Evolutionary conservation across 192 early-diverging fungal species (phyloP).

Genomic region (Globomyces pollinis-pini): DNA sequence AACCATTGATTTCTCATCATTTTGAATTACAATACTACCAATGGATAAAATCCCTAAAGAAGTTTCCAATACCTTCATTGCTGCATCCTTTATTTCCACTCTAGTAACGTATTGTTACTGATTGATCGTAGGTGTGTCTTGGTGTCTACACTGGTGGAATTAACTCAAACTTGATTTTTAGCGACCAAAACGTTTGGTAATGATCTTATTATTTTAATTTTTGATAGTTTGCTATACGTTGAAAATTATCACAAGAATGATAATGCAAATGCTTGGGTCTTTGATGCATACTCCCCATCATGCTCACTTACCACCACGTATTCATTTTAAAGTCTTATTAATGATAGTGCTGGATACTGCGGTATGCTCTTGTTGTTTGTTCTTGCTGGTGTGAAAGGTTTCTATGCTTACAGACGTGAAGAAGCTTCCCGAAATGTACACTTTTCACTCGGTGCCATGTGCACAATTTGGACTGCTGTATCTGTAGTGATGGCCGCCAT

Average conservation of each 20-base stretch:
- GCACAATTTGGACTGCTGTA: neutral
- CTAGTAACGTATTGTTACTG: no score
- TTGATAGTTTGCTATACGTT: neutral
- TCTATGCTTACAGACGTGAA: constrained; percentile 21
- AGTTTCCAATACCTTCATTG: no score
- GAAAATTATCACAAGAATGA: constrained; percentile 13
- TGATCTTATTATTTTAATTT: no score
- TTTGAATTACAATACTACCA: no score
- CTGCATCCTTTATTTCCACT: no score
- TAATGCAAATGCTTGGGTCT: neutral
- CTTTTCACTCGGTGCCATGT: constrained; percentile 13
- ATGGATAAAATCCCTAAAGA: no score
- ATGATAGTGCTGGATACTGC: neutral
- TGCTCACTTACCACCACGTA: neutral
- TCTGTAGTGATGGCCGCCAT: constrained; percentile 22
- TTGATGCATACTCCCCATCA: constrained; percentile 8
- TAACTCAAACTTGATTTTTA: no score
- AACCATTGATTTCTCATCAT: no score
- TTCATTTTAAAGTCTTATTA: neutral
- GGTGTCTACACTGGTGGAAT: no score
- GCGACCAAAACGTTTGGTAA: no score
- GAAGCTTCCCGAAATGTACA: neutral
- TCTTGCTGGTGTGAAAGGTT: constrained; percentile 1
- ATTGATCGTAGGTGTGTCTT: no score
- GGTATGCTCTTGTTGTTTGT: neutral